Percentiles rank a stretch among this genome's conserved stretches.
Conservation (phyloP, 345 rosid species). For the Pugionium cornutum region DNA sequence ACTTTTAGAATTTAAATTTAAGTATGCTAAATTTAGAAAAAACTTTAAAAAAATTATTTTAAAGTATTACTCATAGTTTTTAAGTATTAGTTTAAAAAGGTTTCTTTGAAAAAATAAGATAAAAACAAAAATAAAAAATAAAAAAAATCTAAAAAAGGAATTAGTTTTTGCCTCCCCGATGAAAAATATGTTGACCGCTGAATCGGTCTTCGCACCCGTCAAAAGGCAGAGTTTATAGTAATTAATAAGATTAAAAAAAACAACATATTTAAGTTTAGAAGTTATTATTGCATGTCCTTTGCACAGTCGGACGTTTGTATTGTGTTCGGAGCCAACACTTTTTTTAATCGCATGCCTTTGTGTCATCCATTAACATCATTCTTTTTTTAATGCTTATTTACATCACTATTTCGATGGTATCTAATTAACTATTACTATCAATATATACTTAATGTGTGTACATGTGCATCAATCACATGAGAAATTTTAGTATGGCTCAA, state of each 20-base stretch:
- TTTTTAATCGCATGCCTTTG: conserved; percentile 42
- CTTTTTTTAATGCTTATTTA: conserved; percentile 1
- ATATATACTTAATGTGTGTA: not conserved
- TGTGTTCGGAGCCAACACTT: conserved; percentile 43
- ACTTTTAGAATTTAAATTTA: too few relatives aligned
- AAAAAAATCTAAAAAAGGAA: conserved; percentile 20
- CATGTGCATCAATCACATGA: not conserved
- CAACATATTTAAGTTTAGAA: conserved; percentile 22
- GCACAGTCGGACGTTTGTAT: conserved; percentile 41
- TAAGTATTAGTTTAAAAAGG: not conserved
- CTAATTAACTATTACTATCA: too few relatives aligned
- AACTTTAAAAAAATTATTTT: too few relatives aligned
- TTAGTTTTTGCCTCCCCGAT: conserved; percentile 69
- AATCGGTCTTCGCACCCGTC: conserved; percentile 70
- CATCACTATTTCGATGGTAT: not conserved
- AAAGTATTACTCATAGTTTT: not conserved
- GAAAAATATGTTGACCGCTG: conserved; percentile 71
- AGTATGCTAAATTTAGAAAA: too few relatives aligned
- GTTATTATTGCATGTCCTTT: conserved; percentile 37
- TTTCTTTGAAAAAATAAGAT: not conserved
- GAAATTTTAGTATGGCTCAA: too few relatives aligned
- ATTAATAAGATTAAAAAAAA: conserved; percentile 3
- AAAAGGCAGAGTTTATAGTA: conserved; percentile 40
- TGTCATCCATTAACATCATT: conserved; percentile 41
- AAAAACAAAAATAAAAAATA: not conserved